Evolutionary conservation across 306 rosid species (phyloP).

Genomic region (Prunus padus): DNA sequence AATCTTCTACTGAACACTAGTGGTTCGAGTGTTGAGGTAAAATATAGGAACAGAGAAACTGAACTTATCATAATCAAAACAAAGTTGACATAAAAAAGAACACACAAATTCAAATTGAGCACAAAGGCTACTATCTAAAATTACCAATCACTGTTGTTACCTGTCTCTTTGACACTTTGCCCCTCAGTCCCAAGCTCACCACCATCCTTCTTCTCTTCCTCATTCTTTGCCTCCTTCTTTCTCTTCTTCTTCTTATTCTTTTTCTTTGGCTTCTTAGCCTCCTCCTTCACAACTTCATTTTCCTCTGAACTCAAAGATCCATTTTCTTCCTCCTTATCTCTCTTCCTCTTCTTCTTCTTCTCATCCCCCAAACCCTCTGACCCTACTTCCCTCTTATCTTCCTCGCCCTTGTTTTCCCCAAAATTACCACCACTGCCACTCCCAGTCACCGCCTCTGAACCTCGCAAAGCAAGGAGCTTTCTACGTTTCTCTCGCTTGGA

Average conservation of each 20-base stretch:
- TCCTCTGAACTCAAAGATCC: constrained; percentile 20
- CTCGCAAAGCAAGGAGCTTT: constrained; percentile 35
- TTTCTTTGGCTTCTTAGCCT: constrained; percentile 23
- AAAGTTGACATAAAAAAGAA: neutral
- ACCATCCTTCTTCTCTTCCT: constrained; percentile 28
- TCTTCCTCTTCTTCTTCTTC: constrained; percentile 32
- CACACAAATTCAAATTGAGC: neutral
- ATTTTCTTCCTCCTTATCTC: constrained; percentile 17
- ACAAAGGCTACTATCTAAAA: neutral
- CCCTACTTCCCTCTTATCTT: constrained; percentile 25
- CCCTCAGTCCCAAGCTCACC: constrained; percentile 33
- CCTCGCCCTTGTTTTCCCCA: constrained; percentile 21
- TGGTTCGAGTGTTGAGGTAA: neutral
- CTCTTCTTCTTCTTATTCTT: constrained; percentile 27
- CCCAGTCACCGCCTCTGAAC: constrained; percentile 14
- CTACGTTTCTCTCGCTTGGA: constrained; percentile 75
- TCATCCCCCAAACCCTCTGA: constrained; percentile 16
- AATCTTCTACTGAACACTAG: neutral
- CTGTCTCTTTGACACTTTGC: constrained; percentile 29
- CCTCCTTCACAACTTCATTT: constrained; percentile 35
- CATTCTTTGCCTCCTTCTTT: constrained; percentile 25
- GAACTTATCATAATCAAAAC: neutral
- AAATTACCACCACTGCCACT: constrained; percentile 14
- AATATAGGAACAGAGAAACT: neutral
- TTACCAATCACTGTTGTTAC: constrained; percentile 47